Conservation (phyloP, 1,284 basidiomycete species). For the Ceratobasidium sp. region DNA sequence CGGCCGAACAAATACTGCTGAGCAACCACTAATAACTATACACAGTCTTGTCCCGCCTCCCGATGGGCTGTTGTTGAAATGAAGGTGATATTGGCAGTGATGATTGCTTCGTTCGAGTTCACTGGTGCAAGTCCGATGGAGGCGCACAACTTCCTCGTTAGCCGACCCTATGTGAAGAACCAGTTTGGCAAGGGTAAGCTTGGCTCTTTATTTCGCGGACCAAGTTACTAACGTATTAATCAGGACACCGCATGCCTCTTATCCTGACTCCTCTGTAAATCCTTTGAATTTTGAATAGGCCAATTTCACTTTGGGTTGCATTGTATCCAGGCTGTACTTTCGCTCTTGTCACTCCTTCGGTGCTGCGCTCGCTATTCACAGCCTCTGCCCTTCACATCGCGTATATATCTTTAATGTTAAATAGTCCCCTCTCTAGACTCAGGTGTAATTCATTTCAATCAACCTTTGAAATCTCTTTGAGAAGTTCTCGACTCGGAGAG, state of each 20-base stretch:
- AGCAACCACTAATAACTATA: neutral
- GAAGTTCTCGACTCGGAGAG: too few species aligned
- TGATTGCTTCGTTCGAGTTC: constrained; percentile 33
- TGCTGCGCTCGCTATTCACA: neutral
- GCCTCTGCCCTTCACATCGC: neutral
- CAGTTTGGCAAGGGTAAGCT: constrained; percentile 23
- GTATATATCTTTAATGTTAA: neutral
- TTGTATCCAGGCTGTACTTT: constrained; percentile 1
- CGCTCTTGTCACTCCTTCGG: constrained; percentile 23
- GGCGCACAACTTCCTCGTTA: constrained; percentile 27
- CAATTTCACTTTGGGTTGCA: neutral
- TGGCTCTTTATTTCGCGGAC: neutral
- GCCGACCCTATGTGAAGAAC: constrained; percentile 17
- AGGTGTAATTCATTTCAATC: too few species aligned
- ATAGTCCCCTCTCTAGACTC: too few species aligned
- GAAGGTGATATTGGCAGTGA: constrained; percentile 21
- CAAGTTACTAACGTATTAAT: neutral
- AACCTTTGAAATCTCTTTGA: too few species aligned
- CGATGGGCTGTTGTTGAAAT: constrained; percentile 36
- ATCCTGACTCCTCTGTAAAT: constrained; percentile 31
- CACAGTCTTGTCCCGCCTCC: constrained; percentile 33
- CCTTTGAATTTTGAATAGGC: neutral
- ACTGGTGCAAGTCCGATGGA: constrained; percentile 28
- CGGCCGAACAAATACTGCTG: neutral
- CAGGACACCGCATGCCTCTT: constrained; percentile 36